A percentile compares a stretch with the other conserved stretches of the same genome.
Conservation (phyloP, 345 rosid species). For the Carallia brachiata region DNA sequence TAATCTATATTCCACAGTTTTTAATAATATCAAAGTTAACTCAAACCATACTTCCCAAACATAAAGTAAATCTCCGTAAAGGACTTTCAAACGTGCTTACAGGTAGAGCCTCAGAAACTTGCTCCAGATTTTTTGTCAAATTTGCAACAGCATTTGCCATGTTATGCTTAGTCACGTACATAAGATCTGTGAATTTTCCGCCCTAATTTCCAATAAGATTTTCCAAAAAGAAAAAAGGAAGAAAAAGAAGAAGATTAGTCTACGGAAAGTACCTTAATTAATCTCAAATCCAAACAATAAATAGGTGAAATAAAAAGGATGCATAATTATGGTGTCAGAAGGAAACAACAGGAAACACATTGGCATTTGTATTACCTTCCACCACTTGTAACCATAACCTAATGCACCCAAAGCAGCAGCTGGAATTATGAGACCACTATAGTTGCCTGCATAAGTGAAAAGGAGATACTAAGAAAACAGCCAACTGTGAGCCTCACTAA, state of each 20-base stretch:
- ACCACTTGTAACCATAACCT: constrained; percentile 99
- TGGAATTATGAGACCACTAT: constrained; percentile 55
- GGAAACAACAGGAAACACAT: neutral
- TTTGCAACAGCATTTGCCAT: constrained; percentile 79
- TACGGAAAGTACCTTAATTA: constrained; percentile 7
- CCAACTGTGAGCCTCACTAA: neutral
- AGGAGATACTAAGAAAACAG: neutral
- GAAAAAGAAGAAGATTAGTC: constrained; percentile 6
- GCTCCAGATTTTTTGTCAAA: constrained; percentile 78
- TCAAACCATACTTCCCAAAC: neutral
- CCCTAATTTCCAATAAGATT: constrained; percentile 46
- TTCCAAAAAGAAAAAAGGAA: constrained; percentile 4
- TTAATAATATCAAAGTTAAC: neutral
- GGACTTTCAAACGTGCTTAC: constrained; percentile 40
- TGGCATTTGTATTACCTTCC: constrained; percentile 59
- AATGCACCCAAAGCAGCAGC: constrained; percentile 81
- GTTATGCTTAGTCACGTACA: constrained; percentile 79
- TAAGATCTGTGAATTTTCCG: constrained; percentile 75
- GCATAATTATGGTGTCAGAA: neutral
- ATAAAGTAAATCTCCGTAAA: neutral
- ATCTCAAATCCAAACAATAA: neutral
- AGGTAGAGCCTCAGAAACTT: constrained; percentile 70
- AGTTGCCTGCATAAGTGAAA: constrained; percentile 46
- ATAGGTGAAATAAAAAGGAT: constrained; percentile 1
- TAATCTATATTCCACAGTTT: neutral